These are phyloP conservation scores for Nigrospora osmanthi DNA, from an alignment of 2,329 filamentous ascomycete species.

Conservation along the genomic window DNA sequence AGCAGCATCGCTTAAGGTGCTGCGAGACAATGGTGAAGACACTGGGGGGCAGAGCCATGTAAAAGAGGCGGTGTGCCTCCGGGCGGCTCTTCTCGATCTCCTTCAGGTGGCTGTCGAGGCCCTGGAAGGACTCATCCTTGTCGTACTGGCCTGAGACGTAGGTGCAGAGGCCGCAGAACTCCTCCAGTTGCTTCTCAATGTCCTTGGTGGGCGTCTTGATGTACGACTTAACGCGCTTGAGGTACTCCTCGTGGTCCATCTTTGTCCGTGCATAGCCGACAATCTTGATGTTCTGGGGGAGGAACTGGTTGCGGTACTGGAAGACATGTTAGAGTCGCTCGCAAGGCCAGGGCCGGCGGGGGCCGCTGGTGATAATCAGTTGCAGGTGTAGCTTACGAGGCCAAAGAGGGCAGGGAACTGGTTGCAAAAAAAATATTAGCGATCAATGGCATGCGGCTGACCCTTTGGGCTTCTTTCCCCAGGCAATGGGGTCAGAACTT, in stretches of 20 bases:
- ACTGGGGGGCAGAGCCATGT: slow-evolving; percentile 96
- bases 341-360: background rate
- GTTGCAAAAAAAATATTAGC: slow-evolving; percentile 17
- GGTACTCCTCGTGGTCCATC: slow-evolving; percentile 96
- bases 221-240: slow-evolving; percentile 91
- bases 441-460: slow-evolving; percentile 1
- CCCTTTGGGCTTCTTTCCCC: background rate
- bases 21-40: slow-evolving; percentile 98
- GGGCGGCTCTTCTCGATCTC: slow-evolving; percentile 74
- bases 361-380: background rate
- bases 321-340: slow-evolving; percentile 10
- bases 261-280: slow-evolving; percentile 98
- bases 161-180: slow-evolving; percentile 81
- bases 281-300: slow-evolving; percentile 92
- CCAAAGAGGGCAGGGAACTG: slow-evolving; percentile 97
- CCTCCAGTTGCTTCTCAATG: slow-evolving; percentile 86
- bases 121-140: slow-evolving; percentile 86
- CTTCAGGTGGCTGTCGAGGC: slow-evolving; percentile 77
- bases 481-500: slow-evolving; percentile 23
- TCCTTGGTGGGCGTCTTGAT: slow-evolving; percentile 99
- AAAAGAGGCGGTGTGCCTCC: slow-evolving; percentile 90
- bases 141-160: slow-evolving; percentile 98
- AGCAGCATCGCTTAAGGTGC: slow-evolving; percentile 95
- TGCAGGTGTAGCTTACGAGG: slow-evolving; percentile 62
- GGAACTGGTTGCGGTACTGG: slow-evolving; percentile 97